These are phyloP conservation scores for Aureobasidium sp. DNA, from an alignment of 2,329 filamentous ascomycete species.

Conservation along the genomic window DNA sequence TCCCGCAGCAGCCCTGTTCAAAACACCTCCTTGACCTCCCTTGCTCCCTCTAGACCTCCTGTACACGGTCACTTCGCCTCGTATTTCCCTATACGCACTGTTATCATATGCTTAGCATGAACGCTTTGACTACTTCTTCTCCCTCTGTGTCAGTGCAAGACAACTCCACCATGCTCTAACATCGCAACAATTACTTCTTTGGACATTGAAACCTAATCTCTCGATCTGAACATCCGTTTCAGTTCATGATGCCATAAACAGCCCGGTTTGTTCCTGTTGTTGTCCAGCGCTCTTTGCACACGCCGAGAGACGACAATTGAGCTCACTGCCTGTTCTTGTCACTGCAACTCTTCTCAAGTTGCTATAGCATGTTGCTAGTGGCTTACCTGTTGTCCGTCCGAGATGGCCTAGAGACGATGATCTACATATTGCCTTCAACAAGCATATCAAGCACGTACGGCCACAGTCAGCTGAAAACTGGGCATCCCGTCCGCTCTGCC, in stretches of 20 bases:
- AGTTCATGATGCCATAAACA: neutral
- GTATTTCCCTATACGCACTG: neutral
- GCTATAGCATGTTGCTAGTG: no score
- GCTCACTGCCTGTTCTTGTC: no score
- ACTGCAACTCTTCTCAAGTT: no score
- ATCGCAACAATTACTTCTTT: slow-evolving; percentile 18
- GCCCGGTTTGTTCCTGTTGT: neutral
- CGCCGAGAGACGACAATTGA: no score
- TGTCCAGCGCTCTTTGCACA: neutral
- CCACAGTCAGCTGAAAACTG: no score
- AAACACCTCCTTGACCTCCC: slow-evolving; percentile 10
- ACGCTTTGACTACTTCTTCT: neutral
- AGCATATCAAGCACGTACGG: no score
- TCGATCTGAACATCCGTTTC: neutral
- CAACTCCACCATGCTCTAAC: neutral
- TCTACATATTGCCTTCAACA: no score
- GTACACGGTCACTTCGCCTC: neutral
- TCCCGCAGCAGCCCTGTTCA: neutral
- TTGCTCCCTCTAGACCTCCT: neutral
- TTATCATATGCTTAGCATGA: slow-evolving; percentile 5
- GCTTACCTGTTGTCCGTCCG: no score
- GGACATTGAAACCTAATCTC: slow-evolving; percentile 9
- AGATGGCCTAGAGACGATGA: no score
- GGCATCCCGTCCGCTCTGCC: no score
- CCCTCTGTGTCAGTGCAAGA: neutral